phyloP scores from a whole-genome alignment of 2,329 filamentous ascomycete genomes.

The Claviceps fusiformis region DNA sequence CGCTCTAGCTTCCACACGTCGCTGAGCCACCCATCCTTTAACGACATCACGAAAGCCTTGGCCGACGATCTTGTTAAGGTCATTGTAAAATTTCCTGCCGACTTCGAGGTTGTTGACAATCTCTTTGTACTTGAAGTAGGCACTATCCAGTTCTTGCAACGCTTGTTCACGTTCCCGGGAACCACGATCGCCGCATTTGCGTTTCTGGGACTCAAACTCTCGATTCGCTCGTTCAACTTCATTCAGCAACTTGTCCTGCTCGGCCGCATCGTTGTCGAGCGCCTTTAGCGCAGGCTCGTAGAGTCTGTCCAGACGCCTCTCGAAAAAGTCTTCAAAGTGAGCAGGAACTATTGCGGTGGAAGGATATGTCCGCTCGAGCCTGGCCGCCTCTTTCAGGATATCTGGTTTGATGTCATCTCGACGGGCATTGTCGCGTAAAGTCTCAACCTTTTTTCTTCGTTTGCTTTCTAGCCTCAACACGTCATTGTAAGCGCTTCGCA shows the following conservation, averaged over 20 bases:
- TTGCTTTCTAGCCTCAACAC: constrained; percentile 70
- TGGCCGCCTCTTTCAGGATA: constrained; percentile 68
- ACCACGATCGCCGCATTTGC: constrained; percentile 46
- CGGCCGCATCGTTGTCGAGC: constrained; percentile 55
- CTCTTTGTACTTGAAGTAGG: constrained; percentile 93
- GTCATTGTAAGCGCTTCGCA: constrained; percentile 75
- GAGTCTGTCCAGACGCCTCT: constrained; percentile 56
- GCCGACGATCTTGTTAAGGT: constrained; percentile 75
- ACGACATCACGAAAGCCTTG: constrained; percentile 65
- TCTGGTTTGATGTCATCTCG: constrained; percentile 81
- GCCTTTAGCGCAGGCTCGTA: constrained; percentile 70
- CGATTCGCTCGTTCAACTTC: constrained; percentile 64
- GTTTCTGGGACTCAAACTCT: constrained; percentile 60
- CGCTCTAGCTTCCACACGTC: constrained; percentile 66
- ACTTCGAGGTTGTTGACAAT: constrained; percentile 84
- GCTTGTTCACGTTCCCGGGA: constrained; percentile 69
- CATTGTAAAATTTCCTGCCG: constrained; percentile 93
- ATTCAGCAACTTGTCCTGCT: constrained; percentile 59
- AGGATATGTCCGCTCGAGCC: constrained; percentile 74
- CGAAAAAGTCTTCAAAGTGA: constrained; percentile 87
- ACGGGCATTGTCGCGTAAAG: constrained; percentile 63
- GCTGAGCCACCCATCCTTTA: constrained; percentile 64
- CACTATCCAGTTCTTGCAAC: constrained; percentile 76
- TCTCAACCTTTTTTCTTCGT: constrained; percentile 65
- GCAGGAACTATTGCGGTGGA: constrained; percentile 73